These are phyloP conservation scores for Gymnopus androsaceus DNA, from an alignment of 1,284 basidiomycete species.

Conservation along the genomic window DNA sequence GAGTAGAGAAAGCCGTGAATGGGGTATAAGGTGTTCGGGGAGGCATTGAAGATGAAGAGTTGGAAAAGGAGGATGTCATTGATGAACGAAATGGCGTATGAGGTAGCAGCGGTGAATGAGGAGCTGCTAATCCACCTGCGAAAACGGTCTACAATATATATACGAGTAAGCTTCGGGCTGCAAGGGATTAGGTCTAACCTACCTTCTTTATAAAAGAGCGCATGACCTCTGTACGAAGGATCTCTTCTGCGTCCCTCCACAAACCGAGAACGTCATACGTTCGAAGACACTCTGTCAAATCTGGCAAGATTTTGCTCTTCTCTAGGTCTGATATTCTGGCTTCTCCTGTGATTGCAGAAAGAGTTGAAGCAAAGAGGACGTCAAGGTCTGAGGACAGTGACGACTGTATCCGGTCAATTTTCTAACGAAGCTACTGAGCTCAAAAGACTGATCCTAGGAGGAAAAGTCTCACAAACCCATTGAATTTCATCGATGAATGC, in stretches of 20 bases:
- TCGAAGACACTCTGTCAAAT: conserved; percentile 76
- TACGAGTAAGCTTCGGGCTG: conserved; percentile 6
- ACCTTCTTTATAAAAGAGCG: conserved; percentile 79
- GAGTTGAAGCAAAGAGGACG: conserved; percentile 66
- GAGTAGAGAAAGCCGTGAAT: conserved; percentile 63
- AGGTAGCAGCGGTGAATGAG: conserved; percentile 74
- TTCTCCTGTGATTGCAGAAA: conserved; percentile 48
- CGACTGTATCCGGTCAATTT: conserved; percentile 78
- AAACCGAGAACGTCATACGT: conserved; percentile 82
- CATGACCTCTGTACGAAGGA: conserved; percentile 72
- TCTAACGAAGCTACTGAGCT: conserved; percentile 43
- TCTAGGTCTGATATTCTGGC: conserved; percentile 58
- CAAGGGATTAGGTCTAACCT: conserved; percentile 19
- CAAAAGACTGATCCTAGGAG: conserved; percentile 17
- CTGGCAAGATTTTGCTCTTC: conserved; percentile 59
- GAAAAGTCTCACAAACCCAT: conserved; percentile 66
- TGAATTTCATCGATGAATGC: conserved; percentile 80
- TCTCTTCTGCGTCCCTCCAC: conserved; percentile 85
- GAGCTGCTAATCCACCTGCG: conserved; percentile 63
- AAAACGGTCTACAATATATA: conserved; percentile 66
- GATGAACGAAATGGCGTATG: conserved; percentile 61
- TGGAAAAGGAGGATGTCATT: conserved; percentile 26
- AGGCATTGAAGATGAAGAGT: conserved; percentile 34
- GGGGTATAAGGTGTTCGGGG: conserved; percentile 72
- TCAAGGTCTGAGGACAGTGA: conserved; percentile 85